These are phyloP conservation scores for Sphaerosporella brunnea DNA, from an alignment of 495 filamentous ascomycete genomes.

Conservation along the genomic window DNA sequence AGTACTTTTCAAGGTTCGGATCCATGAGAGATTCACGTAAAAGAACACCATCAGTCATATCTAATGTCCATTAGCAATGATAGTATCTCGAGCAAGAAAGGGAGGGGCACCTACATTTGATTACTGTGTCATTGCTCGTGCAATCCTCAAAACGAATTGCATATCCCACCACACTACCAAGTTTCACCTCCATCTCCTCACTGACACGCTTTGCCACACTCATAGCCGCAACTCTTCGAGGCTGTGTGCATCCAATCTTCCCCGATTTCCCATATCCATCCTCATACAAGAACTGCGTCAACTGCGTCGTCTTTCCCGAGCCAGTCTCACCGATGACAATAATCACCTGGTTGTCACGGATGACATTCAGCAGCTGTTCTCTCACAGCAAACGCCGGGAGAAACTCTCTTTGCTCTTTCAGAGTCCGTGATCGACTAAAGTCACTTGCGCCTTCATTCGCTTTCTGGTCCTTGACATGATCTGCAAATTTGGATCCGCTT, in stretches of 20 bases:
- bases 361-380: conserved; percentile 84
- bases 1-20: conserved; percentile 85
- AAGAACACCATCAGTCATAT: conserved; percentile 97
- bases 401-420: conserved; percentile 83
- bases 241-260: conserved; percentile 94
- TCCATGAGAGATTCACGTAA: conserved; percentile 85
- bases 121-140: conserved; percentile 79
- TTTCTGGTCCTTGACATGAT: conserved; percentile 61
- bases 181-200: conserved; percentile 95
- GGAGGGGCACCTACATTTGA: conserved; percentile 49
- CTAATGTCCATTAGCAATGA: too few species aligned
- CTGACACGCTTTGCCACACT: conserved; percentile 94
- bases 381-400: conserved; percentile 92
- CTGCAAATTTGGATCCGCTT: conserved; percentile 66
- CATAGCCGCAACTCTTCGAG: conserved; percentile 91
- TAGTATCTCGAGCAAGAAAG: neutral
- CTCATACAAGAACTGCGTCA: conserved; percentile 90
- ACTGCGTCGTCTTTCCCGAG: conserved; percentile 90
- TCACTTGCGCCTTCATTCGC: conserved; percentile 62
- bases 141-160: conserved; percentile 98
- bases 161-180: conserved; percentile 81
- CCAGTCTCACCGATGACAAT: conserved; percentile 96
- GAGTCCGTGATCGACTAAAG: conserved; percentile 81
- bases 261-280: conserved; percentile 76
- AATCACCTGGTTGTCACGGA: conserved; percentile 91